These are phyloP conservation scores for Calophaca sinica DNA, from an alignment of 306 rosid species.

Conservation along the genomic window DNA sequence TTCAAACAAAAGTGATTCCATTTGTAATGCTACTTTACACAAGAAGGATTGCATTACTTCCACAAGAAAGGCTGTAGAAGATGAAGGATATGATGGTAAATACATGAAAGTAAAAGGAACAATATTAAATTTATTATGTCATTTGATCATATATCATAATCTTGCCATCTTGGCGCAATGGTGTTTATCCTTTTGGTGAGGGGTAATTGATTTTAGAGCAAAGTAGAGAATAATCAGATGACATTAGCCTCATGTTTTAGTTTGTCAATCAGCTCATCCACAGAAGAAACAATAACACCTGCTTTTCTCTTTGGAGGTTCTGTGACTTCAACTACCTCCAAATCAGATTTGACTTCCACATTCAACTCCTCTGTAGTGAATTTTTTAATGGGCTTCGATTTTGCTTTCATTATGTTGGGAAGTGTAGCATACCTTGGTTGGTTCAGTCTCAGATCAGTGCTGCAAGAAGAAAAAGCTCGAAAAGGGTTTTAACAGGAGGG, in stretches of 20 bases:
- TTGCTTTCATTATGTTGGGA: slow-evolving; percentile 98
- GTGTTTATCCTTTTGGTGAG: slow-evolving; percentile 22
- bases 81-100: slow-evolving; percentile 34
- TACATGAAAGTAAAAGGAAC: slow-evolving; percentile 10
- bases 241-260: slow-evolving; percentile 84
- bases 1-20: not conserved
- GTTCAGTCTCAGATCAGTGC: slow-evolving; percentile 92
- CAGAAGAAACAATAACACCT: slow-evolving; percentile 81
- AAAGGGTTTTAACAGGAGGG: not conserved
- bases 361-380: slow-evolving; percentile 75
- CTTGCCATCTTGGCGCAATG: slow-evolving; percentile 10
- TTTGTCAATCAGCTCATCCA: slow-evolving; percentile 88
- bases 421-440: slow-evolving; percentile 95
- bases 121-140: slow-evolving; percentile 1
- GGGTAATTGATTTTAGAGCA: not conserved
- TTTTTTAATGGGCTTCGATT: slow-evolving; percentile 81
- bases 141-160: slow-evolving; percentile 33
- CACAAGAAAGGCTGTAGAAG: not conserved
- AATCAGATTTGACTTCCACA: slow-evolving; percentile 74
- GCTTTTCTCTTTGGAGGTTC: slow-evolving; percentile 97
- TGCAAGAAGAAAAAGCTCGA: slow-evolving; percentile 46
- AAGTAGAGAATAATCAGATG: slow-evolving; percentile 53
- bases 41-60: slow-evolving; percentile 3
- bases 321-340: slow-evolving; percentile 77
- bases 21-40: not conserved